phyloP scores from a whole-genome alignment of 176 grass and related monocot genomes.

The Eremochloa ophiuroides region DNA sequence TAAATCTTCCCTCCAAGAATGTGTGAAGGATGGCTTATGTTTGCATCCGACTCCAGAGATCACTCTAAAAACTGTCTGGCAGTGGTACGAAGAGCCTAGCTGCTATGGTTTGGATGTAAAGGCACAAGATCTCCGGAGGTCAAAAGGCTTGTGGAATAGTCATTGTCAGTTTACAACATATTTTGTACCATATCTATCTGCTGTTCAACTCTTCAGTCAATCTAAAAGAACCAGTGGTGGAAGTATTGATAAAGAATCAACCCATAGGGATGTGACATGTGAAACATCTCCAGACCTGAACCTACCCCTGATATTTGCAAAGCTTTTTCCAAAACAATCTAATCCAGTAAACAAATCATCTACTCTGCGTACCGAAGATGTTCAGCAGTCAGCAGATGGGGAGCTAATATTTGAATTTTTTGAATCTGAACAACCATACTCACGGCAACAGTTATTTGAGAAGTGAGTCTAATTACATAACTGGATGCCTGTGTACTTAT shows the following conservation, averaged over 20 bases:
- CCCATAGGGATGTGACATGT: background rate
- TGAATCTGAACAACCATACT: constrained; percentile 78
- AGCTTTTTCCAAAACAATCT: constrained; percentile 40
- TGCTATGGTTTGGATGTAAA: constrained; percentile 81
- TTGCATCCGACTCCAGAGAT: constrained; percentile 40
- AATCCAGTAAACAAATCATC: constrained; percentile 18
- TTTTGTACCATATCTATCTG: constrained; percentile 79
- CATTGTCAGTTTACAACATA: constrained; percentile 45
- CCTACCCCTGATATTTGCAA: constrained; percentile 43
- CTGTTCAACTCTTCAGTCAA: constrained; percentile 63
- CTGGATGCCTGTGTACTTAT: background rate
- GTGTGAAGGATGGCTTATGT: constrained; percentile 18
- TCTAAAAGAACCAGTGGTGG: constrained; percentile 20
- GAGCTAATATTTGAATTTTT: constrained; percentile 88
- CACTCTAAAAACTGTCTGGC: constrained; percentile 61
- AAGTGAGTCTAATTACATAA: constrained; percentile 49
- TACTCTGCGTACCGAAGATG: constrained; percentile 22
- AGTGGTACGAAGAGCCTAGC: constrained; percentile 79
- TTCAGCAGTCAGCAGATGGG: constrained; percentile 10
- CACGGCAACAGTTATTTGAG: constrained; percentile 52
- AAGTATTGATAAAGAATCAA: constrained; percentile 1
- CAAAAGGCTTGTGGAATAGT: constrained; percentile 25
- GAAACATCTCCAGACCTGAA: constrained; percentile 23
- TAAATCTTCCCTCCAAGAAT: constrained; percentile 27
- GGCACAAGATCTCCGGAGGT: constrained; percentile 41